Evolutionary conservation across 1,284 basidiomycete genomes (phyloP).

Genomic region (Lentinula novae-zelandiae): DNA sequence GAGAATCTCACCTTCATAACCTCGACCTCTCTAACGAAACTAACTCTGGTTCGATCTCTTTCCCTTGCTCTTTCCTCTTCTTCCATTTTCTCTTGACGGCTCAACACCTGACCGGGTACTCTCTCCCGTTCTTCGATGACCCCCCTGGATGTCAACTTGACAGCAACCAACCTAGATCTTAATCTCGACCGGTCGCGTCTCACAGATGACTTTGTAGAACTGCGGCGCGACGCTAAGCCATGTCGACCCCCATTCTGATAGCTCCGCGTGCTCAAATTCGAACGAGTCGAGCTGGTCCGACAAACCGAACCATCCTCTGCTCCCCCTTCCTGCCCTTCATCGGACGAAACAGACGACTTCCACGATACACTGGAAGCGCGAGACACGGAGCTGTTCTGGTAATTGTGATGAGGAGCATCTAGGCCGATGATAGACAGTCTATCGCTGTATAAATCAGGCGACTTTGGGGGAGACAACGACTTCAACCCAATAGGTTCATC

Average conservation of each 20-base stretch:
- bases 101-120: not conserved
- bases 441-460: constrained; percentile 4
- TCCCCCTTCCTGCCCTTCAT: constrained; percentile 4
- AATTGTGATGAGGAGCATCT: not conserved
- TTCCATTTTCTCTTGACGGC: constrained; percentile 12
- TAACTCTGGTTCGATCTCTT: constrained; percentile 70
- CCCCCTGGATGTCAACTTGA: constrained; percentile 78
- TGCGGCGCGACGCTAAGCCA: constrained; percentile 8
- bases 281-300: constrained; percentile 1
- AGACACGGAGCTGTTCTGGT: constrained; percentile 1
- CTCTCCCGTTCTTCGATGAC: constrained; percentile 27
- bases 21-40: constrained; percentile 86
- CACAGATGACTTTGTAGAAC: constrained; percentile 4
- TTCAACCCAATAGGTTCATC: constrained; percentile 10
- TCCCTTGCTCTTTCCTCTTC: constrained; percentile 27
- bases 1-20: constrained; percentile 61
- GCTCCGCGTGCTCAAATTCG: not conserved
- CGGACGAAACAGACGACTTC: constrained; percentile 8
- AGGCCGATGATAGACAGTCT: not conserved
- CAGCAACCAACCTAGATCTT: constrained; percentile 60
- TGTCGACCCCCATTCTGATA: not conserved
- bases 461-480: not conserved
- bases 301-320: not conserved
- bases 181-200: constrained; percentile 12
- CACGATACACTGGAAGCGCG: constrained; percentile 11